Base-by-base conservation (phyloP, 192 early-diverging fungal species). In the Gaertneriomyces sp. region DNA sequence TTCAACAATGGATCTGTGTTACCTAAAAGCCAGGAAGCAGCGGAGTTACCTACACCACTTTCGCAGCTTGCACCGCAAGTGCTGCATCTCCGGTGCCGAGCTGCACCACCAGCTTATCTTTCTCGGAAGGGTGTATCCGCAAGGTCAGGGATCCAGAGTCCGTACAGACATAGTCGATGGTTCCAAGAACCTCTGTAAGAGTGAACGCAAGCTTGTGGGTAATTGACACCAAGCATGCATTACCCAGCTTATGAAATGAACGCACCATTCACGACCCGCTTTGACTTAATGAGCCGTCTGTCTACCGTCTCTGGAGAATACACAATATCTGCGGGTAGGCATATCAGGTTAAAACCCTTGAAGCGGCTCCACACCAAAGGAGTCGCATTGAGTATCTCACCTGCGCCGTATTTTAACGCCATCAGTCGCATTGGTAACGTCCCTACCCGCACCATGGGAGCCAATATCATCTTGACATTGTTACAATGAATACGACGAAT, bases 401-500 rank as follows among this genome's bases (percentile, higher is more conserved):
- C 88, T n/a, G 96, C 96, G 3, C 96, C 94, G 63, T 94, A 91
- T 54, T 88, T 76, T 14, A 95, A 79, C 5, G 92, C 86, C 63
- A 95, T 62, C 49, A 95, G 75, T 42, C 96, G 79, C 84, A 94
- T 89, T 1, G 96, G 95, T 16, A 95, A 76, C 0, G 93, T 91
- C 20, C 95, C 94, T 9, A 95, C 76, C 33, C 96, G 84, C 50
- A 95, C 96, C 96, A 99, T 99, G 14, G 96, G 96, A 7, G 96
- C 96, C 46, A 99, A 82, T 42, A 96, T 90, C 42, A 88, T 64
- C 78, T 85, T 77, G n/a, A 33, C 0, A 2, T 1, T 33, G 25
- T 33, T 33, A 33, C 25, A 33, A 33, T 33, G 25, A 33, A 33
- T 33, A 33, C 25, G 2, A 33, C 0, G 25, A 33, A 33, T 33